Evolutionary conservation across 805 yeast genomes (phyloP).

Genomic region (Saccharomycopsis fermentans): DNA sequence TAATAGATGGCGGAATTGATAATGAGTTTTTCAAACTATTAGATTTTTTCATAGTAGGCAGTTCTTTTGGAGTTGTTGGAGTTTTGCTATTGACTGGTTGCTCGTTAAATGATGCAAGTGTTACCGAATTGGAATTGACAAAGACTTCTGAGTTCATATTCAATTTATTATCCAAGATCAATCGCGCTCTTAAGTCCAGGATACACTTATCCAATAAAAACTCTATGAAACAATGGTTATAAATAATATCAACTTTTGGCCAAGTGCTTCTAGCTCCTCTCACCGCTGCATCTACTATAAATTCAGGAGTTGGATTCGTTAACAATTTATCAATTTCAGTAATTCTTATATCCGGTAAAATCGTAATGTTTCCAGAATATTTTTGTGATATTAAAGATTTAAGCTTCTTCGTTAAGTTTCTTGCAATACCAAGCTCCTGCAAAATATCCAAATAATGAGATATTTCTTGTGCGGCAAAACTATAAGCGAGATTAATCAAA

Average conservation of each 20-base stretch:
- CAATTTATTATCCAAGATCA: conserved; percentile 6
- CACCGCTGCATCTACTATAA: conserved; percentile 54
- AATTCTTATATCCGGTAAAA: conserved; percentile 63
- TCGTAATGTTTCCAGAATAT: conserved; percentile 90
- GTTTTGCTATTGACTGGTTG: not conserved
- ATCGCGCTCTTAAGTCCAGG: conserved; percentile 8
- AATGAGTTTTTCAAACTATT: not conserved
- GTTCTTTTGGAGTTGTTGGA: not conserved
- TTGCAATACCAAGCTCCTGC: conserved; percentile 67
- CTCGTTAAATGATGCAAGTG: not conserved
- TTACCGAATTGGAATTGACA: not conserved
- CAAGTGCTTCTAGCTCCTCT: conserved; percentile 90
- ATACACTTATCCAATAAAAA: conserved; percentile 79
- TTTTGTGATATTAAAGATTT: conserved; percentile 73
- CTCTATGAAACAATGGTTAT: conserved; percentile 85
- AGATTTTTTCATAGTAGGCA: not conserved
- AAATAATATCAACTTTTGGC: conserved; percentile 80
- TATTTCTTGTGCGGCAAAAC: conserved; percentile 55
- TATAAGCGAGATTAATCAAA: conserved; percentile 43
- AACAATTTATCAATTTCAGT: conserved; percentile 53
- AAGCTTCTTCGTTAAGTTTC: conserved; percentile 61
- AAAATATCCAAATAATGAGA: conserved; percentile 67
- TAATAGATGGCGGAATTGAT: not conserved
- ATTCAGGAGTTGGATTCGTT: conserved; percentile 74
- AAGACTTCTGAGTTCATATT: conserved; percentile 2